A percentile compares a stretch with the other conserved stretches of the same genome.
Conservation (phyloP, 2,329 filamentous ascomycete genomes). For the Cladorrhinum sp. region DNA sequence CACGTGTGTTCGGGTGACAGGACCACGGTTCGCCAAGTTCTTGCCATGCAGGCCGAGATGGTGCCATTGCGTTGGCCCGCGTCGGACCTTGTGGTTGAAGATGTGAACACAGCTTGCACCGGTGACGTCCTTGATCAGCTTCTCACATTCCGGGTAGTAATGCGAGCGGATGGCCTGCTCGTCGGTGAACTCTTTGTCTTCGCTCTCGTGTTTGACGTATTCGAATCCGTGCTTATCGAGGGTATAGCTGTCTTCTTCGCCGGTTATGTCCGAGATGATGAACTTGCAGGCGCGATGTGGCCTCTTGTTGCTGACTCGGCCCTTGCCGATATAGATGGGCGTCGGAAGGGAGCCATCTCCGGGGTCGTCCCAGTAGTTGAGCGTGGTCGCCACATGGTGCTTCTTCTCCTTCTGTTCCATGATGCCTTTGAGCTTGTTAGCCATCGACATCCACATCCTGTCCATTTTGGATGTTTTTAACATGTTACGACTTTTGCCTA, state of each 20-base stretch:
- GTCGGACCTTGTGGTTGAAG: slow-evolving; percentile 33
- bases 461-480: neutral
- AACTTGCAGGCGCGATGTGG: slow-evolving; percentile 40
- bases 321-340: slow-evolving; percentile 23
- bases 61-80: slow-evolving; percentile 48
- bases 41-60: slow-evolving; percentile 57
- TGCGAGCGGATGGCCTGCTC: slow-evolving; percentile 56
- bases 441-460: neutral
- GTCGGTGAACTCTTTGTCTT: slow-evolving; percentile 41
- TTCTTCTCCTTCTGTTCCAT: neutral
- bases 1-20: slow-evolving; percentile 25
- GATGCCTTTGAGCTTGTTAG: neutral
- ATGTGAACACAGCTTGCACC: slow-evolving; percentile 28
- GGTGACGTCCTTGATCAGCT: slow-evolving; percentile 55
- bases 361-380: slow-evolving; percentile 29
- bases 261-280: slow-evolving; percentile 38
- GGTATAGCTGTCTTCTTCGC: slow-evolving; percentile 38
- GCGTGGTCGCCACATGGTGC: slow-evolving; percentile 23
- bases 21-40: slow-evolving; percentile 51
- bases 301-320: slow-evolving; percentile 29
- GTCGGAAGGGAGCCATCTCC: slow-evolving; percentile 27
- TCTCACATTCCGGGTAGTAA: slow-evolving; percentile 72
- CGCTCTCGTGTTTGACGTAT: slow-evolving; percentile 30
- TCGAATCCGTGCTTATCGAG: slow-evolving; percentile 44
- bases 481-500: neutral